A percentile compares a stretch with the other conserved stretches of the same genome.
These are phyloP conservation scores for Infundibulicybe gibba DNA, from an alignment of 768 basidiomycete species.

Conservation along the genomic window DNA sequence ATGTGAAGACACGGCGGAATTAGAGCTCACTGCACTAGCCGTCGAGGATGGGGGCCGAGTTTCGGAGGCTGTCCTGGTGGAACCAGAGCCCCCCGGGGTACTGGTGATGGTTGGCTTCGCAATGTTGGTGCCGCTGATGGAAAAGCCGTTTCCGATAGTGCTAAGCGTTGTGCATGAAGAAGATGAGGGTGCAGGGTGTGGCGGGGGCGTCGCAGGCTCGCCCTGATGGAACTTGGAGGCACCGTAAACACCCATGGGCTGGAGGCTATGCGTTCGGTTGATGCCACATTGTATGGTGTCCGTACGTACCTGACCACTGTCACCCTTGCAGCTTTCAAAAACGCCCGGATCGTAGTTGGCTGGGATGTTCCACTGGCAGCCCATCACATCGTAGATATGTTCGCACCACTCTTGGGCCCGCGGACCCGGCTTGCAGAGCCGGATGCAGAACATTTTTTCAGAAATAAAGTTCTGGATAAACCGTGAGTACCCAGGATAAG, in stretches of 20 bases:
- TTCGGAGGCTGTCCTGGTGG: no score
- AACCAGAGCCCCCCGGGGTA: background rate
- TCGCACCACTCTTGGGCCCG: constrained; percentile 16
- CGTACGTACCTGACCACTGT: background rate
- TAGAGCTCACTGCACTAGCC: no score
- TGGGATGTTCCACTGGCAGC: constrained; percentile 9
- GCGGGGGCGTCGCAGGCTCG: background rate
- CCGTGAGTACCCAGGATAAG: background rate
- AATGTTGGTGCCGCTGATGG: background rate
- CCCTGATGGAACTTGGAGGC: background rate
- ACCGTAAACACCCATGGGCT: background rate
- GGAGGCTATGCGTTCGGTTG: background rate
- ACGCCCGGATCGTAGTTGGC: background rate
- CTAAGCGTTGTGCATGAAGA: background rate
- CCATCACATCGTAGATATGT: constrained; percentile 16
- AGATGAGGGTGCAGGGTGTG: background rate
- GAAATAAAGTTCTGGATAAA: background rate
- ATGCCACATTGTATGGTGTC: no score
- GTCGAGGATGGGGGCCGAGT: no score
- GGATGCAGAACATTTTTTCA: constrained; percentile 45
- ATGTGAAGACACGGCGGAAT: no score
- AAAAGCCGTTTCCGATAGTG: background rate
- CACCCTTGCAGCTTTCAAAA: background rate
- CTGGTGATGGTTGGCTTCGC: background rate
- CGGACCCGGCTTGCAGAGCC: constrained; percentile 31